A percentile compares a stretch with the other conserved stretches of the same genome.
Evolutionary conservation across 768 basidiomycete species (phyloP).

Genomic region (Gloeophyllum trabeum): DNA sequence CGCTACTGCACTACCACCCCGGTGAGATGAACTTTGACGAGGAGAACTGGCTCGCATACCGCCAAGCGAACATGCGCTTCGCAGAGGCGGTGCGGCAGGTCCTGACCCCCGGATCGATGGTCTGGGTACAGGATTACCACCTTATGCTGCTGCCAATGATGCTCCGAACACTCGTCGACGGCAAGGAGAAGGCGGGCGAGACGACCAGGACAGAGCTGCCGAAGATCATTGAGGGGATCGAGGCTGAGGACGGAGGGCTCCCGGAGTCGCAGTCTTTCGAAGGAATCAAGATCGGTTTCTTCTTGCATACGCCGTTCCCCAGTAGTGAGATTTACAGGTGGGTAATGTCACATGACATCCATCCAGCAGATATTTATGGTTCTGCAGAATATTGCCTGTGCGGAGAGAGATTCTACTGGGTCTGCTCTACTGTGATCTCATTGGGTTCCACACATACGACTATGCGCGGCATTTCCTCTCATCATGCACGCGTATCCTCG

Average conservation of each 20-base stretch:
- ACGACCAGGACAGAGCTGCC: conserved; percentile 50
- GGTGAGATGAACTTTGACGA: conserved; percentile 99
- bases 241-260: conserved; percentile 31
- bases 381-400: conserved; percentile 84
- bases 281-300: conserved; percentile 93
- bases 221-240: conserved; percentile 64
- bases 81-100: conserved; percentile 81
- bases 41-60: conserved; percentile 95
- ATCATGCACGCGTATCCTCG: conserved; percentile 93
- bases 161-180: conserved; percentile 80
- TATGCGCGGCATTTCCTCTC: conserved; percentile 99
- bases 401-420: conserved; percentile 96
- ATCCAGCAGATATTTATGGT: conserved; percentile 1
- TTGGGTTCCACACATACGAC: conserved; percentile 99
- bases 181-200: conserved; percentile 41
- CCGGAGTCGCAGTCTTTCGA: conserved; percentile 28
- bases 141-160: conserved; percentile 97
- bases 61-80: conserved; percentile 92
- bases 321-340: conserved; percentile 95
- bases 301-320: conserved; percentile 97
- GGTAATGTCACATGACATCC: conserved; percentile 14
- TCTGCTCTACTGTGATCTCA: conserved; percentile 89
- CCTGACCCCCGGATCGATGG: conserved; percentile 80
- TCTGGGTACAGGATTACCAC: conserved; percentile 98
- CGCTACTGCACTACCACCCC: conserved; percentile 98